These are phyloP conservation scores for Iris pallida DNA, from an alignment of 116 monocot genomes.

Conservation along the genomic window DNA sequence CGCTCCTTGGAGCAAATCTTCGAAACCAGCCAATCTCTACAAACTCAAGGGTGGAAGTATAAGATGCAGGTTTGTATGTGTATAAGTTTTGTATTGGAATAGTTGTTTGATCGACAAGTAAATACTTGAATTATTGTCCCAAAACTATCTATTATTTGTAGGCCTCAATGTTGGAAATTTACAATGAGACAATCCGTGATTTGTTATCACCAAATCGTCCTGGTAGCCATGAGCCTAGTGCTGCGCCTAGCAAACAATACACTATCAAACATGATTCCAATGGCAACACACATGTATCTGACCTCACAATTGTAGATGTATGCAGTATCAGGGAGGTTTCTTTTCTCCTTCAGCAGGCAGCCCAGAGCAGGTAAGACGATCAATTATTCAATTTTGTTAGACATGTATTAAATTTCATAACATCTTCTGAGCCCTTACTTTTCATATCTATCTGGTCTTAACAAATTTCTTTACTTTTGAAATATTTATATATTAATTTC, in stretches of 20 bases:
- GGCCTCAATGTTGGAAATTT: conserved; percentile 86
- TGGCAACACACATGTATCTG: conserved; percentile 64
- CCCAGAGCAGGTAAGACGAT: conserved; percentile 57
- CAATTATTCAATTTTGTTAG: no score
- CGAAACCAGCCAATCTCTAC: conserved; percentile 42
- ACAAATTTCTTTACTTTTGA: no score
- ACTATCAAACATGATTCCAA: conserved; percentile 61
- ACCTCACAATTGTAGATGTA: conserved; percentile 67
- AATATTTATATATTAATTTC: no score
- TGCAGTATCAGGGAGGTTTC: conserved; percentile 61
- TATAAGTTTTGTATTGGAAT: not conserved
- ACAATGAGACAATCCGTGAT: conserved; percentile 90
- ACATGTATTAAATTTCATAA: no score
- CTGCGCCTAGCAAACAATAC: conserved; percentile 40
- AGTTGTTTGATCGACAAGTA: not conserved
- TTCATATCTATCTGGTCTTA: no score
- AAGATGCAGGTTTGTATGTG: conserved; percentile 56
- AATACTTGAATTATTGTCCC: not conserved
- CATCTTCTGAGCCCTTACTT: no score
- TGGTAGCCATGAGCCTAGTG: conserved; percentile 21
- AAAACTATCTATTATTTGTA: conserved; percentile 8
- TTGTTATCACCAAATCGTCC: conserved; percentile 34
- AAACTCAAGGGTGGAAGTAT: conserved; percentile 74
- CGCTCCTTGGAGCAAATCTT: conserved; percentile 83
- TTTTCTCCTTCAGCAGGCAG: conserved; percentile 66